Evolutionary conservation across 257 asterid species (phyloP), one percentile per base, ranked within the genome.

Genomic region (Solanum appendiculatum): DNA sequence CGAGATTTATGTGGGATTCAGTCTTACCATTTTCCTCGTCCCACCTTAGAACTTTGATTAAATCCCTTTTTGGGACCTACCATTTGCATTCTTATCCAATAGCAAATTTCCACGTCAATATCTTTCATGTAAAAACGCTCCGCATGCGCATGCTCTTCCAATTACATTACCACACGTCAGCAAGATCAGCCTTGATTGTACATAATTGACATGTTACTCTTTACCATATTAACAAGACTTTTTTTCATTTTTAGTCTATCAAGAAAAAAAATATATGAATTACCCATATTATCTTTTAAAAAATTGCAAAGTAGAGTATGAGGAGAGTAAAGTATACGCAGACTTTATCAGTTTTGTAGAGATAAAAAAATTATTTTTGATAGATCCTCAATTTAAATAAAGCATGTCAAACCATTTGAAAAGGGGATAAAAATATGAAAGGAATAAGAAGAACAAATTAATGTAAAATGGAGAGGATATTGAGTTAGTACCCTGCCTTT

Each of bases 1-100:
- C 1, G 2, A 21, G 12, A 56, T 86, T 58, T 86, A 68, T 86
- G 87, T 37, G 4, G 27, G 16, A 75, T 42, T 73, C 77, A 75
- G 84, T 83, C 69, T 72, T 89, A 56, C 93, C 82, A 86, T 90
- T 91, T 89, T 90, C 94, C 93, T 66, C 92, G 90, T 91, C 92
- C 88, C 82, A n/a, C 25, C 10, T 54, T 21, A 31, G 23, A 6
- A 14, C 11, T 58, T 25, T 25, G 34, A 23, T 36, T 34, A 84
- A 84, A 72, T 23, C 78, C 74, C 33, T 1, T 3, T 31, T 15
- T 33, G 86, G 89, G 87, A 6, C 87, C 88, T 75, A 16, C 12
- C 0, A 33, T 1, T 48, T 18, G 29, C 83, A 37, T 66, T n/a
- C 7, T 63, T 1, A 31, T 1, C 89, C 90, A 87, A 86, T 83